A percentile compares a stretch with the other conserved stretches of the same genome.
phyloP scores from a whole-genome alignment of 208 protist species.

The Crithidia expoeki region DNA sequence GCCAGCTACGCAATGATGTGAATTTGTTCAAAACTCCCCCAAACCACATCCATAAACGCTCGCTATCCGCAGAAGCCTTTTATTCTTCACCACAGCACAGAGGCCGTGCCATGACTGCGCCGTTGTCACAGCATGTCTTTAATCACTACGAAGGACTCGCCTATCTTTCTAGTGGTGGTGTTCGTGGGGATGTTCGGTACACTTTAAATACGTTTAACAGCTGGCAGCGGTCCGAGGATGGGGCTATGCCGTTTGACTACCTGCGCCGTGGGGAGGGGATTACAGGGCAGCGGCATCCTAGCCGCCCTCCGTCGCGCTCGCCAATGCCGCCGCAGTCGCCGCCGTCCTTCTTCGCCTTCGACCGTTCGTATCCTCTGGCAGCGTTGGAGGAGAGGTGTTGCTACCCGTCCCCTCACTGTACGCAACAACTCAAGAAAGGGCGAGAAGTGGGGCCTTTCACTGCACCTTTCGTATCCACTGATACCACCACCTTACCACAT shows the following conservation, averaged over 20 bases:
- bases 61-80: too few species aligned
- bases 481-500: too few species aligned
- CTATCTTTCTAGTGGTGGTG: neutral
- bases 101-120: too few species aligned
- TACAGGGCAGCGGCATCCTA: slow-evolving; percentile 2
- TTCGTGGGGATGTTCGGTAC: slow-evolving; percentile 10
- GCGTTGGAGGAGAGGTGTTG: slow-evolving; percentile 3
- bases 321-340: slow-evolving; percentile 3
- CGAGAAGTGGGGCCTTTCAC: neutral
- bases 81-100: too few species aligned
- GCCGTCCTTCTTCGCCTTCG: neutral
- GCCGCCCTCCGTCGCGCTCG: slow-evolving; percentile 11
- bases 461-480: too few species aligned
- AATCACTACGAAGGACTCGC: too few species aligned
- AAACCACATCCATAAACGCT: too few species aligned
- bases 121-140: too few species aligned
- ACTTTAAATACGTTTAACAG: slow-evolving; percentile 30
- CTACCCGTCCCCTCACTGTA: neutral
- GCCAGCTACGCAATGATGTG: slow-evolving; percentile 13
- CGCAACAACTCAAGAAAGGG: neutral
- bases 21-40: too few species aligned
- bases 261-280: slow-evolving; percentile 19
- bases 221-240: slow-evolving; percentile 16
- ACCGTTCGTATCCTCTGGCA: neutral
- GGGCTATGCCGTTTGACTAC: neutral